Conservation (phyloP, 345 rosid genomes). For the Salix purpurea region DNA sequence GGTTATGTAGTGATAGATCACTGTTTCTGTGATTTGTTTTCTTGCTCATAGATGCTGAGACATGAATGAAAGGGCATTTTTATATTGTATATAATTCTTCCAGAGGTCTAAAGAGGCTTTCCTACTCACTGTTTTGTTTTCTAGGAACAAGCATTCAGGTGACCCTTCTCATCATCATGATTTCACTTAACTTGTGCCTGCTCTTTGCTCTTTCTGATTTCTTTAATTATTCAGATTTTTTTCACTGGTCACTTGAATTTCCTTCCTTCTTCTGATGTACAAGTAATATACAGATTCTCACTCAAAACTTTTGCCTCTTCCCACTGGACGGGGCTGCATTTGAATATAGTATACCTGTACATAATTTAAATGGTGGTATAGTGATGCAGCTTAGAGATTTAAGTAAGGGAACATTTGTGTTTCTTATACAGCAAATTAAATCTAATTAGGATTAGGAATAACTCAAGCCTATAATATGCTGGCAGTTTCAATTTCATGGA, state of each 20-base stretch:
- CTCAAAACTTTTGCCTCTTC: no score
- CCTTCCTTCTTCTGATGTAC: neutral
- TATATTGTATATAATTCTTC: neutral
- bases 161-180: neutral
- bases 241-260: neutral
- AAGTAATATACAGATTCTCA: no score
- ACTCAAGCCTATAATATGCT: no score
- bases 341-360: no score
- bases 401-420: no score
- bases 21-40: neutral
- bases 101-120: neutral
- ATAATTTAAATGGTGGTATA: no score
- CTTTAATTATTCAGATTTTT: neutral
- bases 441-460: no score
- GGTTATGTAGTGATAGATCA: conserved; percentile 50
- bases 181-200: neutral
- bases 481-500: no score
- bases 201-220: neutral
- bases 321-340: no score
- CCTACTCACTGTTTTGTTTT: neutral
- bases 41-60: conserved; percentile 13
- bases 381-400: no score
- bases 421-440: no score
- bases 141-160: neutral
- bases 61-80: neutral